A percentile compares a stretch with the other conserved stretches of the same genome.
phyloP scores from a whole-genome alignment of 2,329 filamentous ascomycete species.

The Aplosporella prunicola region DNA sequence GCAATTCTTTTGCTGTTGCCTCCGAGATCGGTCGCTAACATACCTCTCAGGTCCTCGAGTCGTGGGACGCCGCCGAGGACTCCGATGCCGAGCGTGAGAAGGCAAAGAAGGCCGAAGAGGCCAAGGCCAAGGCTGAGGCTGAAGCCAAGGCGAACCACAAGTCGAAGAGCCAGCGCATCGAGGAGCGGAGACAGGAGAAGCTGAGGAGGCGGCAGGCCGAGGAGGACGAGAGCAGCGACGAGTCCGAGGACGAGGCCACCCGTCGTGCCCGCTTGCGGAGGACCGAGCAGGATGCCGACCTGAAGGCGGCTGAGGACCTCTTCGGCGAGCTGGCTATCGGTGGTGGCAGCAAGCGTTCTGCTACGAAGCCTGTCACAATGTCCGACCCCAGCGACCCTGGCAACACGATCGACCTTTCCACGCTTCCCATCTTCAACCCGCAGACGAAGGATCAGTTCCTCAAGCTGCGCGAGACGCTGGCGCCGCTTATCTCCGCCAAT shows the following conservation, averaged over 20 bases:
- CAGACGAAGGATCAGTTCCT: slow-evolving; percentile 79
- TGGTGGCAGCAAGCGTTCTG: slow-evolving; percentile 58
- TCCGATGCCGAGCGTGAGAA: slow-evolving; percentile 96
- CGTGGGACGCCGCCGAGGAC: slow-evolving; percentile 95
- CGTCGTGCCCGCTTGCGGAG: slow-evolving; percentile 64
- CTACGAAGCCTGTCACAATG: slow-evolving; percentile 57
- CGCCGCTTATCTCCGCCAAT: slow-evolving; percentile 65
- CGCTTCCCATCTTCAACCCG: slow-evolving; percentile 80
- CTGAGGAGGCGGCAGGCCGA: slow-evolving; percentile 48
- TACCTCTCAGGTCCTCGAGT: slow-evolving; percentile 68
- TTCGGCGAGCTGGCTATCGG: slow-evolving; percentile 69
- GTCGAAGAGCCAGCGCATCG: slow-evolving; percentile 74
- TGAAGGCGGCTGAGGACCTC: slow-evolving; percentile 82
- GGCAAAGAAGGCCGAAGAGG: slow-evolving; percentile 73
- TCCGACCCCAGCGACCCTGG: slow-evolving; percentile 63
- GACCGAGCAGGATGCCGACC: slow-evolving; percentile 79
- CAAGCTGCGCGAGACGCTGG: slow-evolving; percentile 65
- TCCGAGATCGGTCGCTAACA: not conserved
- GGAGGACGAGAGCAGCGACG: slow-evolving; percentile 47
- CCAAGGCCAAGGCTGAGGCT: slow-evolving; percentile 80
- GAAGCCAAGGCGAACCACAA: slow-evolving; percentile 88
- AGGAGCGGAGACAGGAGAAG: slow-evolving; percentile 58
- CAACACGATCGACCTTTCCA: slow-evolving; percentile 69
- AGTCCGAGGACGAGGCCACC: slow-evolving; percentile 60
- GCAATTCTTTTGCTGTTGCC: slow-evolving; percentile 21